Evolutionary conservation across 2,329 filamentous ascomycete species (phyloP), one percentile per base, ranked within the genome.

Genomic region (Cordyceps tenuipes): DNA sequence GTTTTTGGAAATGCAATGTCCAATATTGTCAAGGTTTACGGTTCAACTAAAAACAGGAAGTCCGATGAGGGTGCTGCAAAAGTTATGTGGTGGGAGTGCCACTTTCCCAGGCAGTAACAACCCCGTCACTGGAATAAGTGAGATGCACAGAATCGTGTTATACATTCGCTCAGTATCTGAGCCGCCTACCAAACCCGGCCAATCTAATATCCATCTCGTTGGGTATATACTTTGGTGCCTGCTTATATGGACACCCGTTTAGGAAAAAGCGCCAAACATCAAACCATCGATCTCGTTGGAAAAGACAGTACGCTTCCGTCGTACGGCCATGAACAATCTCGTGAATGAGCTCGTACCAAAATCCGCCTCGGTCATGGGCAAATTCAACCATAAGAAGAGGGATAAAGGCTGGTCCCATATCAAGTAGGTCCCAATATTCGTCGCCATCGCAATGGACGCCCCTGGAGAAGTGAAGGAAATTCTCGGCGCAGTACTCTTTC

Each of bases 301-400:
- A 41, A 50, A 61, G 49, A 10, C 26, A 29, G 36, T 47, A 26
- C 23, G 60, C 55, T 3, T 46, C 54, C 54, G 49, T 61, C 34
- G 26, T 53, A n/a, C 50, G 60, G 39, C 54, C 53, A 52, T 61
- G 60, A 49, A 61, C 23, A 36, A 61, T 61, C 31, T 61, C 54
- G 19, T 61, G 60, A 29, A 61, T 29, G 15, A 61, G 60, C 60
- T 61, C 60, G 31, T 61, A 61, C 54, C 60, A 61, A 49, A 49
- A 61, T 43, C 60, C 60, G 31, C 44, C 31, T 53, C 49, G 54
- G 34, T 61, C 43, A 50, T 19, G 21, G 43, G 48, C 54, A 21
- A 58, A 61, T 44, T 61, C 60, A 15, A 61, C 49, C 60, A 61
- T 61, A 19, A 61, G 44, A 21, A 54, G 60, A 21, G 60, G 47